Evolutionary conservation across 805 yeast genomes (phyloP), one percentile per base, ranked within the genome.

Genomic region (Ogataea paradorogensis): DNA sequence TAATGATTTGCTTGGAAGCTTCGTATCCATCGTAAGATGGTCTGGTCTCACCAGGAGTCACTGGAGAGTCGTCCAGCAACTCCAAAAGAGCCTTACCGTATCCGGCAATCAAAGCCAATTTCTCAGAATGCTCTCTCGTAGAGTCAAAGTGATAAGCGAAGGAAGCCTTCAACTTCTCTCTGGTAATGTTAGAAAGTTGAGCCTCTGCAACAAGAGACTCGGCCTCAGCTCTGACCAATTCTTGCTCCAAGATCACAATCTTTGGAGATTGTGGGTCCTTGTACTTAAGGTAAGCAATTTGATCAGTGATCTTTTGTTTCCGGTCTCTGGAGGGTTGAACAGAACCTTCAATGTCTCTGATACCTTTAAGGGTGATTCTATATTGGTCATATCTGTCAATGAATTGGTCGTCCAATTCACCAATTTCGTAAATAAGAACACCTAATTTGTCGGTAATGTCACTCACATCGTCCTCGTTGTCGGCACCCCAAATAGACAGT

Each of bases 131-230:
- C 67, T 86, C 95, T 67, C 89, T 80, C 50, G 84, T 72, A 29
- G 95, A 83, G 62, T 85, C 95, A 61, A 87, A 85, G 64, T 84
- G 90, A 65, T 84, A 83, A 66, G 81, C 76, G 73, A 77, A 85
- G 30, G 95, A 87, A 52, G 86, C 84, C 71, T 85, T 83, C 61
- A 87, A 75, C 67, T 84, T 84, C 61, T 86, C 89, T 69, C 95
- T 76, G 51, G 95, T 85, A 60, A 85, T 85, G 67, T 86, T 86
- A 27, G 91, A 83, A 55, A 87, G 73, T 70, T 87, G 95, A 22
- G 95, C 95, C 69, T 86, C 95, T 35, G 95, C 95, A 54, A 87
- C 95, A 50, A 86, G 72, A 37, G 89, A 82, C 68, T 87, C 95
- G 40, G 95, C 95, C 69, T 87, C 95, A 27, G 93, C 93, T 67